A percentile compares a stretch with the other conserved stretches of the same genome.
Conservation (phyloP, 257 asterid species). For the Pogostemon cablin region DNA sequence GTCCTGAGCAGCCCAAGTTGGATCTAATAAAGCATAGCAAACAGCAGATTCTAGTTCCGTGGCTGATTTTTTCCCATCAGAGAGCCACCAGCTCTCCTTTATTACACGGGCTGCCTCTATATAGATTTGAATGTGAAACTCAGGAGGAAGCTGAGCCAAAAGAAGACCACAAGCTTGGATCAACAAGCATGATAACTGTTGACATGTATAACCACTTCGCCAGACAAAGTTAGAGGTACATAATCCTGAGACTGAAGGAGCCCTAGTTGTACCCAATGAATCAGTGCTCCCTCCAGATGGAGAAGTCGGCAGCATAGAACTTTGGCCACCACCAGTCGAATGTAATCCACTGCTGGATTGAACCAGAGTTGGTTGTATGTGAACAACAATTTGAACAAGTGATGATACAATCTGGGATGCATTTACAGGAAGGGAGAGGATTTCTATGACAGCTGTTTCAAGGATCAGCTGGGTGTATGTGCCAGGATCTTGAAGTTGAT, state of each 20-base stretch:
- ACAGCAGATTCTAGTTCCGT: conserved; percentile 92
- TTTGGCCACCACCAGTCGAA: conserved; percentile 47
- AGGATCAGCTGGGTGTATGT: conserved; percentile 89
- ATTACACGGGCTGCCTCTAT: conserved; percentile 87
- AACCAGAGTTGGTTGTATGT: conserved; percentile 90
- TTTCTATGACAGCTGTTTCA: conserved; percentile 95
- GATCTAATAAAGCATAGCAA: conserved; percentile 90
- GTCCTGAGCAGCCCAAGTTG: conserved; percentile 99
- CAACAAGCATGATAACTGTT: conserved; percentile 91
- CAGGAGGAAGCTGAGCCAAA: conserved; percentile 94
- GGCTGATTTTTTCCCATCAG: conserved; percentile 82
- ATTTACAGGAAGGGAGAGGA: conserved; percentile 85
- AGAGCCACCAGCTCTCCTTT: conserved; percentile 97
- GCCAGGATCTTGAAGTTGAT: conserved; percentile 98
- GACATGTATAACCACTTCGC: conserved; percentile 94
- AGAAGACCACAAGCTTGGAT: conserved; percentile 97
- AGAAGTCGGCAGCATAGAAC: conserved; percentile 75
- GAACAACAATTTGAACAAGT: conserved; percentile 92
- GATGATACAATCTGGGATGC: conserved; percentile 81
- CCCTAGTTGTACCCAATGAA: conserved; percentile 50
- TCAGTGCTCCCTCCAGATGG: conserved; percentile 99
- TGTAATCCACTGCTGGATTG: conserved; percentile 85
- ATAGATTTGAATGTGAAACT: conserved; percentile 84
- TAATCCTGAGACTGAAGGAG: conserved; percentile 69
- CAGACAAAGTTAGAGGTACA: conserved; percentile 72